These are phyloP conservation scores for Claviceps digitariae DNA, from an alignment of 2,329 filamentous ascomycete genomes.

Conservation along the genomic window DNA sequence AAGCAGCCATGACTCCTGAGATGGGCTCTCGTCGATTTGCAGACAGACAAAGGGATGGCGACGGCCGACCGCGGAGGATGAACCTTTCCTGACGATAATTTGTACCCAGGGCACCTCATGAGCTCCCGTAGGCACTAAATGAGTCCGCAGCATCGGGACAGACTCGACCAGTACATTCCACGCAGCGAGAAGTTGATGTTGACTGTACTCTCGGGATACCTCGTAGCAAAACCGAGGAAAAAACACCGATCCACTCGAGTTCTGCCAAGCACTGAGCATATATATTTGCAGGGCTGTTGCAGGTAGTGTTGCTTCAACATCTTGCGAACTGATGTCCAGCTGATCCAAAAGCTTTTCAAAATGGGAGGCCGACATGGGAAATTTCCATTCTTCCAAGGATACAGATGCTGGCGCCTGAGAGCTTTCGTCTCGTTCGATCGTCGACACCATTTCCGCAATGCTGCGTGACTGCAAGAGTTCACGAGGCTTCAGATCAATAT, in stretches of 20 bases:
- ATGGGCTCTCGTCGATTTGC: slow-evolving; percentile 3
- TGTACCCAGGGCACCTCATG: slow-evolving; percentile 46
- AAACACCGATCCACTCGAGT: slow-evolving; percentile 52
- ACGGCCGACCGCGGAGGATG: not conserved
- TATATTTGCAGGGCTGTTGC: slow-evolving; percentile 67
- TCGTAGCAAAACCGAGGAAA: slow-evolving; percentile 58
- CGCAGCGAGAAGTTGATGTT: slow-evolving; percentile 33
- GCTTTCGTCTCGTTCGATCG: slow-evolving; percentile 4
- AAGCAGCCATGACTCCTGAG: slow-evolving; percentile 15
- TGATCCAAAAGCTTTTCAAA: slow-evolving; percentile 21
- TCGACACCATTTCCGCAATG: slow-evolving; percentile 46
- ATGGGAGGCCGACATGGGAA: slow-evolving; percentile 24
- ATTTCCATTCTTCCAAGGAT: slow-evolving; percentile 9
- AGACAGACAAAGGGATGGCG: slow-evolving; percentile 15
- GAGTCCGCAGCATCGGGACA: slow-evolving; percentile 55
- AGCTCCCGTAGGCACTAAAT: slow-evolving; percentile 41
- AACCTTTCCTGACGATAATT: slow-evolving; percentile 29
- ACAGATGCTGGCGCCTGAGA: not conserved
- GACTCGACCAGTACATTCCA: slow-evolving; percentile 47
- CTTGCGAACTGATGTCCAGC: slow-evolving; percentile 25
- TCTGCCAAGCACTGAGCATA: slow-evolving; percentile 67
- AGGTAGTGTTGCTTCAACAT: slow-evolving; percentile 48
- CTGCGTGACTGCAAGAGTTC: slow-evolving; percentile 56
- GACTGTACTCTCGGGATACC: slow-evolving; percentile 26
- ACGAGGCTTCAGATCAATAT: slow-evolving; percentile 51